phyloP scores from a whole-genome alignment of 768 basidiomycete species.

The Lactifluus pinguis region DNA sequence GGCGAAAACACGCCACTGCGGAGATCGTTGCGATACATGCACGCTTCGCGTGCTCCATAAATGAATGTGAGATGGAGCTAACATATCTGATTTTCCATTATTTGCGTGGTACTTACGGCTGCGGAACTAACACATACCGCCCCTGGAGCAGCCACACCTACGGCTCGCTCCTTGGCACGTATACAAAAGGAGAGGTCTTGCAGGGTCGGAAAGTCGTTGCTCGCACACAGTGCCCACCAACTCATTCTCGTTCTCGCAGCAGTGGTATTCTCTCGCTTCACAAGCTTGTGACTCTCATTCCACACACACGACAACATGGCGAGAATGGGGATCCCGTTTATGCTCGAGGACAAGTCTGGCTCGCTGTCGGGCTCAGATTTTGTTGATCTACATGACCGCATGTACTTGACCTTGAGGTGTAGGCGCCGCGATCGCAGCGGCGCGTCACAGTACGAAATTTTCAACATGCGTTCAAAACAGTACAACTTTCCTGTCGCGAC shows the following conservation, averaged over 20 bases:
- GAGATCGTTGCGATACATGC: background rate
- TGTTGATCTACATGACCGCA: constrained; percentile 53
- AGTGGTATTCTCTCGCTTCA: background rate
- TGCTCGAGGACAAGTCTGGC: constrained; percentile 58
- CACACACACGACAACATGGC: constrained; percentile 26
- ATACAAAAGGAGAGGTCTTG: constrained; percentile 8
- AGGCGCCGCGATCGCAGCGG: constrained; percentile 35
- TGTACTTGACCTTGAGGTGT: constrained; percentile 41
- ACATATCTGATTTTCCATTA: constrained; percentile 1
- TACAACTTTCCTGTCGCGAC: constrained; percentile 32
- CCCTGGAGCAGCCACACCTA: background rate
- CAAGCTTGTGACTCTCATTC: background rate
- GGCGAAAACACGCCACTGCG: background rate
- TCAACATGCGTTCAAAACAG: constrained; percentile 24
- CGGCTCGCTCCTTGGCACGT: background rate
- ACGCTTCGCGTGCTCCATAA: background rate
- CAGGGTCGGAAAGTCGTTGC: background rate
- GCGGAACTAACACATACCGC: background rate
- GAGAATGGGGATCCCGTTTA: constrained; percentile 47
- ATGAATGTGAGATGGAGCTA: constrained; percentile 10
- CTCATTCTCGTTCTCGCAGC: background rate
- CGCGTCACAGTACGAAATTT: constrained; percentile 42
- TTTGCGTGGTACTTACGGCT: background rate
- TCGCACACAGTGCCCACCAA: background rate
- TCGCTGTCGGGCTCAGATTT: constrained; percentile 46